Conservation (phyloP, 2,329 filamentous ascomycete genomes). For the Fusarium nodosum region DNA sequence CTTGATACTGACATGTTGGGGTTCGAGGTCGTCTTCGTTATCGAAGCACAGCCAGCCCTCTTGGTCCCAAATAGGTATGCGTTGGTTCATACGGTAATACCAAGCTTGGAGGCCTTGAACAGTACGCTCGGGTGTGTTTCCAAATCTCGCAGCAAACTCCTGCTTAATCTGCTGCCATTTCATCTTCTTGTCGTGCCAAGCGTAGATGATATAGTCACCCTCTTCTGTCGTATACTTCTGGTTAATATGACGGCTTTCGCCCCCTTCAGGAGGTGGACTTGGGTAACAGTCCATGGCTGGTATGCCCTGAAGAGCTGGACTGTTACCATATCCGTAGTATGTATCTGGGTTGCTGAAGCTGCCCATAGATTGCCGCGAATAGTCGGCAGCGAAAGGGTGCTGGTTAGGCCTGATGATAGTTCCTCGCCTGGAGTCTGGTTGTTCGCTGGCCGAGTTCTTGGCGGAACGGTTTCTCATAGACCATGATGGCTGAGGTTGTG, state of each 20-base stretch:
- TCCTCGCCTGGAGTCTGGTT: slow-evolving; percentile 29
- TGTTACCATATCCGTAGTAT: slow-evolving; percentile 45
- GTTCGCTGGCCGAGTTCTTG: slow-evolving; percentile 25
- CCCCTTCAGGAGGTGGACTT: slow-evolving; percentile 54
- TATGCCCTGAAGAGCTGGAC: slow-evolving; percentile 44
- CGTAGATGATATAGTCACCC: slow-evolving; percentile 61
- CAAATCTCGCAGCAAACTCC: slow-evolving; percentile 57
- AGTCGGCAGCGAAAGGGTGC: slow-evolving; percentile 36
- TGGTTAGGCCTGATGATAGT: slow-evolving; percentile 38
- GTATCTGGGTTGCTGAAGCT: slow-evolving; percentile 42
- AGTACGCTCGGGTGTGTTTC: slow-evolving; percentile 55
- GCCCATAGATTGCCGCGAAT: slow-evolving; percentile 34
- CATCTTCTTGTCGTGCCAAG: slow-evolving; percentile 60
- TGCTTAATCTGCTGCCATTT: slow-evolving; percentile 59
- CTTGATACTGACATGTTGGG: slow-evolving; percentile 56
- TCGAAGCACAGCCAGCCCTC: slow-evolving; percentile 59
- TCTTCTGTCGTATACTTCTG: slow-evolving; percentile 61
- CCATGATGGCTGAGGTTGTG: slow-evolving; percentile 35
- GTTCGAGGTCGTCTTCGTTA: slow-evolving; percentile 57
- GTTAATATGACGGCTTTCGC: slow-evolving; percentile 58
- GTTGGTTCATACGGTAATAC: slow-evolving; percentile 61
- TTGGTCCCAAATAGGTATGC: slow-evolving; percentile 58
- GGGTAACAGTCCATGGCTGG: slow-evolving; percentile 51
- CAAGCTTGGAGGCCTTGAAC: slow-evolving; percentile 59
- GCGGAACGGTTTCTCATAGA: slow-evolving; percentile 18